Conservation (phyloP, 495 filamentous ascomycete genomes). For the Neurospora sp. region DNA sequence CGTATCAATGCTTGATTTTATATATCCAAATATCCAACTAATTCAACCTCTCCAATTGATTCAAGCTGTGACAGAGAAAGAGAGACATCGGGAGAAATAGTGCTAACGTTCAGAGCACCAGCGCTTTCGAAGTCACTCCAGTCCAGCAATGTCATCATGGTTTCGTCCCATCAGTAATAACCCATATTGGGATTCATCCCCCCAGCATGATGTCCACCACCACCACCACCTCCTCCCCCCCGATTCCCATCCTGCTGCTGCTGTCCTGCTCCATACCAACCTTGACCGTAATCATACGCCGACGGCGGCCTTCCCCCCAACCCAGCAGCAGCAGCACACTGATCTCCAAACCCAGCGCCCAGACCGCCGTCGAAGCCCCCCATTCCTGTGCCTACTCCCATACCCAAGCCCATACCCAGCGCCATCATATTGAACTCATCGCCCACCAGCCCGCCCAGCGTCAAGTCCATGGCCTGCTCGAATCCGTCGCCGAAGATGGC, state of each 20-base stretch:
- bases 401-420: constrained; percentile 11
- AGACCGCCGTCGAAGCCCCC: background rate
- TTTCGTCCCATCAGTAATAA: background rate
- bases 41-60: background rate
- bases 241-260: background rate
- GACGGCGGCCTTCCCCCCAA: background rate
- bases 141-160: background rate
- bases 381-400: constrained; percentile 13
- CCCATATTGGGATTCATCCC: background rate
- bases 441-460: constrained; percentile 30
- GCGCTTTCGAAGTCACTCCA: background rate
- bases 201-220: background rate
- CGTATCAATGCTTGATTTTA: background rate
- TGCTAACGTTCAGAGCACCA: background rate
- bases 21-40: background rate
- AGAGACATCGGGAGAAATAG: background rate
- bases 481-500: constrained; percentile 32
- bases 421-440: background rate
- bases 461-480: constrained; percentile 42
- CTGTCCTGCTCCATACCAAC: background rate
- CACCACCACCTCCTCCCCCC: background rate
- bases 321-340: background rate
- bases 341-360: background rate
- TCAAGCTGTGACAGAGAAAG: background rate
- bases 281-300: background rate